These are phyloP conservation scores for Linnemannia schmuckeri DNA, from an alignment of 192 early-diverging fungal species.

Conservation along the genomic window DNA sequence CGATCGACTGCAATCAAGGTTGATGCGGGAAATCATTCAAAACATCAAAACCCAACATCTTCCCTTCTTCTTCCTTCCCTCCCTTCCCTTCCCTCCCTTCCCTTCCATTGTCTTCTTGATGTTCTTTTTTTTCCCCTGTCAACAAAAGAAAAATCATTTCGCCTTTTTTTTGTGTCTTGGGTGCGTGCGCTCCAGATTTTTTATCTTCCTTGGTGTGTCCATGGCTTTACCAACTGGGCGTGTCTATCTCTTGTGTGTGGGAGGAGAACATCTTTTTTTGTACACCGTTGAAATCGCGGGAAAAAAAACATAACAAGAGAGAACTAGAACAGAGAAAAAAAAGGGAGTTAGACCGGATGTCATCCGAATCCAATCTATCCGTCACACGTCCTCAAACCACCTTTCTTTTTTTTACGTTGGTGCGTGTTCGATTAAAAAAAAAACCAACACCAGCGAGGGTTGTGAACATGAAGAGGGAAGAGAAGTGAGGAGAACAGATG, in stretches of 20 bases:
- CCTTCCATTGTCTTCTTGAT: background rate
- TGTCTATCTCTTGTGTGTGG: background rate
- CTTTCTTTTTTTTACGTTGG: background rate
- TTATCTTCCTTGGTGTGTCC: background rate
- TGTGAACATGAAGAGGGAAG: background rate
- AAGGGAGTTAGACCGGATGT: background rate
- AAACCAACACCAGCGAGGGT: background rate
- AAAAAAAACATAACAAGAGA: background rate
- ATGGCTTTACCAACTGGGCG: background rate
- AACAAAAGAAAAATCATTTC: background rate
- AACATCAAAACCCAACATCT: background rate
- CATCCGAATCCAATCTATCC: background rate
- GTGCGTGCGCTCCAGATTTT: background rate
- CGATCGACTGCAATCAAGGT: slow-evolving; percentile 3
- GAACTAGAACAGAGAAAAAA: background rate
- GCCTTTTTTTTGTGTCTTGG: background rate
- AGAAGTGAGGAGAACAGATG: background rate
- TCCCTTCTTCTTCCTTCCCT: background rate
- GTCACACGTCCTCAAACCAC: background rate
- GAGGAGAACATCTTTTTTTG: background rate
- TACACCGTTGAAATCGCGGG: background rate
- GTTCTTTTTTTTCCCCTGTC: background rate
- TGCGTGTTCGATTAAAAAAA: background rate
- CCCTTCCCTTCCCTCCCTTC: background rate
- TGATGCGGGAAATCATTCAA: slow-evolving; percentile 2